phyloP scores from a whole-genome alignment of 1,139 yeast genomes.

The Pichia terricola region DNA sequence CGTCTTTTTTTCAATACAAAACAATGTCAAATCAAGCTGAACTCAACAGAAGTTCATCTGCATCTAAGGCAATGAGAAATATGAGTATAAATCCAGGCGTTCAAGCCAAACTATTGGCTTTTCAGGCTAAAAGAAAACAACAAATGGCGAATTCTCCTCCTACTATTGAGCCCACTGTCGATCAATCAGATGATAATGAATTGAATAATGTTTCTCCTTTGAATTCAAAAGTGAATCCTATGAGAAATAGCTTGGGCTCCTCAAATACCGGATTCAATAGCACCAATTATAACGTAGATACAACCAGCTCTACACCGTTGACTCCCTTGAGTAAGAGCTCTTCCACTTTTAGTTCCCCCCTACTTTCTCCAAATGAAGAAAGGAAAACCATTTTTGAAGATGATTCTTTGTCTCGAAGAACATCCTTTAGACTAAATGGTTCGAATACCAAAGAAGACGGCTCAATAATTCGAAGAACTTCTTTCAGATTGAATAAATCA shows the following conservation, averaged over 20 bases:
- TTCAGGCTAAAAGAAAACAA: conserved; percentile 31
- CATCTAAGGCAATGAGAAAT: conserved; percentile 9
- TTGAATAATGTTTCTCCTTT: conserved; percentile 2
- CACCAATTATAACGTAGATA: neutral
- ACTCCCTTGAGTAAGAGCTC: conserved; percentile 15
- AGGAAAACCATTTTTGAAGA: neutral
- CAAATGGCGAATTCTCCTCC: conserved; percentile 2
- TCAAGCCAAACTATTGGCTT: conserved; percentile 68
- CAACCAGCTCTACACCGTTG: conserved; percentile 10
- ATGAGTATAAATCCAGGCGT: conserved; percentile 43
- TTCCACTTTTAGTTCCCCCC: conserved; percentile 12
- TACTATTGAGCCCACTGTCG: neutral
- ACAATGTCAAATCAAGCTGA: conserved; percentile 1
- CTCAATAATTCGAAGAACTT: conserved; percentile 7
- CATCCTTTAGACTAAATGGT: conserved; percentile 10
- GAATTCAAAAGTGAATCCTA: conserved; percentile 1
- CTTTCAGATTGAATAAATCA: conserved; percentile 8
- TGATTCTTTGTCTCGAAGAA: conserved; percentile 8
- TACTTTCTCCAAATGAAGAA: conserved; percentile 12
- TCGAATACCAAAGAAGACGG: conserved; percentile 1
- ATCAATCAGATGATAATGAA: neutral
- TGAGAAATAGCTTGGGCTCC: neutral
- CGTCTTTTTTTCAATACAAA: too few relatives aligned
- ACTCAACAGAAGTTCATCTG: conserved; percentile 9
- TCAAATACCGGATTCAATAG: neutral